These are phyloP conservation scores for Silene noctiflora DNA, from an alignment of 179 eudicot species.

Conservation along the genomic window DNA sequence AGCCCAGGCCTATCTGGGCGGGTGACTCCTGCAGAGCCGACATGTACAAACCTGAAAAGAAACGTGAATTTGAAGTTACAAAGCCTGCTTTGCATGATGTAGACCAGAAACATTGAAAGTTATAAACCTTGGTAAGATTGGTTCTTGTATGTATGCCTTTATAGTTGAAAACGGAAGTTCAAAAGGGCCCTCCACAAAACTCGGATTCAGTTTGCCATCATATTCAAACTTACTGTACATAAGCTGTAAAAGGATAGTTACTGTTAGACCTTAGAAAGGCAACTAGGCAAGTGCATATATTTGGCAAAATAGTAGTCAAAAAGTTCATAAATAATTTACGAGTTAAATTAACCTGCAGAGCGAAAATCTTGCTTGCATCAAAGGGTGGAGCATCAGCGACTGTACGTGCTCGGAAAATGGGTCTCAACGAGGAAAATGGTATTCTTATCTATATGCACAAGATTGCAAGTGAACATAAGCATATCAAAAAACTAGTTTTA, in stretches of 20 bases:
- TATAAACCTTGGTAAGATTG: conserved; percentile 70
- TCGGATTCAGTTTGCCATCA: conserved; percentile 89
- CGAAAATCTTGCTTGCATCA: conserved; percentile 58
- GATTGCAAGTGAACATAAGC: conserved; percentile 10
- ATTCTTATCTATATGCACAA: conserved; percentile 52
- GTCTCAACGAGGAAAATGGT: conserved; percentile 72
- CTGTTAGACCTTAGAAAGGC: conserved; percentile 18
- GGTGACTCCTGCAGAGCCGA: conserved; percentile 98
- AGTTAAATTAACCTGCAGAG: conserved; percentile 58
- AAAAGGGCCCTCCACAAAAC: conserved; percentile 86
- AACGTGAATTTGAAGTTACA: not conserved
- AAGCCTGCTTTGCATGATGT: not conserved
- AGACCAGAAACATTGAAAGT: not conserved
- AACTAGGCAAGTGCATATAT: not conserved
- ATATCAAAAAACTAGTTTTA: conserved; percentile 5
- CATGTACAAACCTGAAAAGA: conserved; percentile 69
- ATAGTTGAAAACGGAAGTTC: conserved; percentile 84
- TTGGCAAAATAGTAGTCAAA: not conserved
- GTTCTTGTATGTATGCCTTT: conserved; percentile 73
- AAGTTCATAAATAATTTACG: not conserved
- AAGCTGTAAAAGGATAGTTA: conserved; percentile 47
- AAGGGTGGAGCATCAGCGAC: conserved; percentile 77
- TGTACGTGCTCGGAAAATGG: conserved; percentile 80
- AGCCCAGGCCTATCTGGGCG: conserved; percentile 94
- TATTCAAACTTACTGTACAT: conserved; percentile 97